Base-by-base conservation (phyloP, 768 basidiomycete species). In the Calocybe gangraenosa region DNA sequence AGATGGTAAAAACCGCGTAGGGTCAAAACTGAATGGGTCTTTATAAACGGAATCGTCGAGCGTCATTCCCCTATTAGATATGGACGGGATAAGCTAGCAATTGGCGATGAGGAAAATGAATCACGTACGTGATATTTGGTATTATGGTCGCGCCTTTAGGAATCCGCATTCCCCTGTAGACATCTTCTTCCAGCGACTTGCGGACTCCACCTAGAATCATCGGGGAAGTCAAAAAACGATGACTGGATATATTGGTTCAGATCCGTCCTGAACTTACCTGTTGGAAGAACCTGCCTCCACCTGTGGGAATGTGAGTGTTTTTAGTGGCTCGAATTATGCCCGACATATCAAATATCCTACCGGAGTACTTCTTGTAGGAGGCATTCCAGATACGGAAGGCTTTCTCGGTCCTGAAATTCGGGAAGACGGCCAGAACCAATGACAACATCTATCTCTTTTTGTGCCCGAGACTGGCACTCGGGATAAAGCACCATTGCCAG, bases 401-500 rank as follows among this genome's bases (percentile, higher is more conserved):
- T 37, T 10, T 51, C 44, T 19, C 52, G 50, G 53, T 68, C 66
- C 2, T 54, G 50, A 18, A 67, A 60, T 3, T 54, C 55, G 0
- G 73, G 74, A 14, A 74, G 56, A 3, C 69, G 58, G 15, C 53
- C 59, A 6, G 31, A 20, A 7, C 66, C 69, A 18, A 74, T 47
- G 3, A 74, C 59, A 1, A 33, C 25, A 47, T 75, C 73, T 13
- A 76, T 61, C 52, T 75, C 71, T 4, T 57, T 59, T 40, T 72
- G 74, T 0, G 69, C 71, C 31, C 58, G 65, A 14, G 38, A 43
- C 46, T 66, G 67, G 8, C 63, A 56, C 7, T 65, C 60, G 0
- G 71, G 73, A 44, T 70, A 51, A 10, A 62, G 43, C 6, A 66
- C 57, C 66, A 75, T 68, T 5, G 66, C 64, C 19, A 74, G 56